Evolutionary conservation across 1,284 basidiomycete genomes (phyloP), one percentile per base, ranked within the genome.

Genomic region (Prillingera fragicola): DNA sequence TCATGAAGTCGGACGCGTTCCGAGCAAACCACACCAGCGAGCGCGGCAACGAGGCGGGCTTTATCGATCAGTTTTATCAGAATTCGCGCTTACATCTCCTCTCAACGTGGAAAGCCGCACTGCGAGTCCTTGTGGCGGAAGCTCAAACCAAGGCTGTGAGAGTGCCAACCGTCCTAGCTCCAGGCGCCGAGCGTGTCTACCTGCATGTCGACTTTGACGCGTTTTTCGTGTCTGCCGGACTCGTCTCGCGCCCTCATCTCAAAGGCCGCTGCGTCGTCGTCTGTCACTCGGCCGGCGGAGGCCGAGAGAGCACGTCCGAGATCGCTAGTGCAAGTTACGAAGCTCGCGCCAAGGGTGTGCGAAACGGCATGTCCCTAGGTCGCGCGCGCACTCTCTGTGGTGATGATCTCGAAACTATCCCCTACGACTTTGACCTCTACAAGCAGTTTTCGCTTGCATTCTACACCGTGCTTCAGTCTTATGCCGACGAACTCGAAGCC

Each of bases 151-250:
- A 53, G 3, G 44, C 57, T 6, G 34, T 55, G 8, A 25, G n/a
- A 1, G 48, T 47, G 1, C 46, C 53, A 1, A 48, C 43, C 7
- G 40, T 45, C 3, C 39, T 55, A 3, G 38, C 57, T 3, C 37
- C 41, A 9, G 45, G 48, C 0, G 29, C 53, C 1, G 79, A 83
- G 35, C 77, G 79, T 12, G 79, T 87, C 14, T 85, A 94, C 57
- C 85, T 95, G 79, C 91, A 96, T 60, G 87, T 88, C 60, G 91
- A 96, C 68, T 97, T 98, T 60, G 94, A 98, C 65, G 89, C 85
- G 60, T 98, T 97, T 76, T 98, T 98, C 62, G 91, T 96, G 10
- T 83, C 86, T 1, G 90, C 84, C n/a, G 87, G 89, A 0, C 69
- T 94, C 35, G 75, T 86, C 3, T 79, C 77, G 41, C 75, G 87